A percentile compares a stretch with the other conserved stretches of the same genome.
phyloP scores from a whole-genome alignment of 352 stramenopile genomes.

The Globisporangium ultimum region DNA sequence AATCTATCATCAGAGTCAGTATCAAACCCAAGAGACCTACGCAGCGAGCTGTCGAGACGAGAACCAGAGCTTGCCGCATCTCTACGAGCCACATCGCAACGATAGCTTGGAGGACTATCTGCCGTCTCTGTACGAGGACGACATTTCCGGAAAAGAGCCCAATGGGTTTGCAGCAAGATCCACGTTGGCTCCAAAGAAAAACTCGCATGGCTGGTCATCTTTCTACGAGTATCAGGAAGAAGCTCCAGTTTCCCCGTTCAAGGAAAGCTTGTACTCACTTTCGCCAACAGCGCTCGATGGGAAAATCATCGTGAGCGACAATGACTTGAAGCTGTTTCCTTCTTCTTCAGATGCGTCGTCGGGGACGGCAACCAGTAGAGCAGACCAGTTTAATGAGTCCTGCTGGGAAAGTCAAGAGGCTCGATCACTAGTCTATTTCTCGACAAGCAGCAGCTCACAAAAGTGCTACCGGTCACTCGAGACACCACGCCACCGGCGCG shows the following conservation, averaged over 20 bases:
- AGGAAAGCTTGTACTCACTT: conserved; percentile 16
- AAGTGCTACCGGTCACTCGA: not conserved
- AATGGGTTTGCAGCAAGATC: not conserved
- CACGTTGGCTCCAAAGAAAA: not conserved
- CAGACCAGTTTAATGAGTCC: not conserved
- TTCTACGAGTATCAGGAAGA: no score
- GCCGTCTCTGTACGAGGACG: conserved; percentile 17
- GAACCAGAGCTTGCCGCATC: not conserved
- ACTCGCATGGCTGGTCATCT: no score
- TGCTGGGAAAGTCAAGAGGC: not conserved
- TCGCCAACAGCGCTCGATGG: conserved; percentile 38
- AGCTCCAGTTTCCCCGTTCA: conserved; percentile 4
- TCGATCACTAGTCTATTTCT: not conserved
- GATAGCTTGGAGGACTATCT: conserved; percentile 1
- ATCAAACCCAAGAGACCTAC: not conserved
- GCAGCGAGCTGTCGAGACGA: not conserved
- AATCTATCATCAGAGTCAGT: no score
- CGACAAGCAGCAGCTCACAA: not conserved
- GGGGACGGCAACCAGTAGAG: not conserved
- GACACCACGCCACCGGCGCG: conserved; percentile 8
- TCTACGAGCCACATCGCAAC: conserved; percentile 5
- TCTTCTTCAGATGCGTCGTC: not conserved
- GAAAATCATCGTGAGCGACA: conserved; percentile 49
- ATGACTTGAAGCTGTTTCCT: conserved; percentile 35
- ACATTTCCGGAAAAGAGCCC: not conserved